Evolutionary conservation across 2,329 filamentous ascomycete genomes (phyloP).

Genomic region (Colletotrichum sublineola): DNA sequence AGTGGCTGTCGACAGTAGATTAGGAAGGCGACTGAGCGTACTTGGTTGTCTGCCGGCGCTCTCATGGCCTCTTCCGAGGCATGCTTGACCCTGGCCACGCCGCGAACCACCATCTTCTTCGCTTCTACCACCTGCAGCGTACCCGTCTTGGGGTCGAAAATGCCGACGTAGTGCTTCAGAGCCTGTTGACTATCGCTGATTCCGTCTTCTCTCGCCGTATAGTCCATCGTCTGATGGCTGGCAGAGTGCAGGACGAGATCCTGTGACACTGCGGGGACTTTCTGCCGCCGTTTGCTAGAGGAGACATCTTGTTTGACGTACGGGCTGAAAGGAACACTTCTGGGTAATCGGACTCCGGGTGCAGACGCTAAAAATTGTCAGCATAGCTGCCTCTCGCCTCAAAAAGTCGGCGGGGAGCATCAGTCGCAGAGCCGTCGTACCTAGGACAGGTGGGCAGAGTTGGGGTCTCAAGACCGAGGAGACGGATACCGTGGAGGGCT

Average conservation of each 20-base stretch:
- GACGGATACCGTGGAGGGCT: slow-evolving; percentile 58
- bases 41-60: slow-evolving; percentile 42
- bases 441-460: slow-evolving; percentile 66
- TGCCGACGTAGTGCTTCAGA: slow-evolving; percentile 74
- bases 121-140: slow-evolving; percentile 72
- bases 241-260: slow-evolving; percentile 71
- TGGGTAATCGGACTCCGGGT: slow-evolving; percentile 54
- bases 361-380: slow-evolving; percentile 45
- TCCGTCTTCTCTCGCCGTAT: slow-evolving; percentile 68
- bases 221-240: slow-evolving; percentile 69
- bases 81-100: slow-evolving; percentile 68
- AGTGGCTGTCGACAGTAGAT: background rate
- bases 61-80: slow-evolving; percentile 62
- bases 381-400: slow-evolving; percentile 1
- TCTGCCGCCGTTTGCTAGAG: slow-evolving; percentile 57
- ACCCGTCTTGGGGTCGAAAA: slow-evolving; percentile 72
- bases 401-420: background rate
- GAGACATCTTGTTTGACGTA: slow-evolving; percentile 59
- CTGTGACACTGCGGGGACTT: slow-evolving; percentile 51
- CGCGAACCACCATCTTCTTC: slow-evolving; percentile 73
- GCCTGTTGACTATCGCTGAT: slow-evolving; percentile 48
- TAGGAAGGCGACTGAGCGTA: background rate
- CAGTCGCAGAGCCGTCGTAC: slow-evolving; percentile 52
- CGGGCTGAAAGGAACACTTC: slow-evolving; percentile 59
- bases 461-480: slow-evolving; percentile 61